Percentiles rank a stretch among this genome's conserved stretches.
phyloP scores from a whole-genome alignment of 1,284 basidiomycete genomes.

The Xerocomus cyaneibrunnescens region DNA sequence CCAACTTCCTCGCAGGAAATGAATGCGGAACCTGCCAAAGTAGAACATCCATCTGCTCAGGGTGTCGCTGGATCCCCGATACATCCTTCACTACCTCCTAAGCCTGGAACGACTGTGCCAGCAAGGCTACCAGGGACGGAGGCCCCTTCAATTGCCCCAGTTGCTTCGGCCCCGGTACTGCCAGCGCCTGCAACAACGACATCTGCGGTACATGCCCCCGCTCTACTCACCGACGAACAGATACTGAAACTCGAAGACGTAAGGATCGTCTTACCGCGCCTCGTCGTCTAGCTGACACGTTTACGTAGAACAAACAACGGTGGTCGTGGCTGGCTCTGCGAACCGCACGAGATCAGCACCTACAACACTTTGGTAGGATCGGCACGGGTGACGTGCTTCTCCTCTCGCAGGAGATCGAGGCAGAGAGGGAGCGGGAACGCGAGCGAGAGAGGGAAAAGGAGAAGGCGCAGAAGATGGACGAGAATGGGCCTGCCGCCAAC shows the following conservation, averaged over 20 bases:
- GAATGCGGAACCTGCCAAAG: slow-evolving; percentile 25
- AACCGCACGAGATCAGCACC: slow-evolving; percentile 64
- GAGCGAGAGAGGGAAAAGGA: slow-evolving; percentile 39
- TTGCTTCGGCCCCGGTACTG: slow-evolving; percentile 10
- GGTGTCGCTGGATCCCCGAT: slow-evolving; percentile 42
- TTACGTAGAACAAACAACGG: slow-evolving; percentile 64
- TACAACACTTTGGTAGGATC: slow-evolving; percentile 74
- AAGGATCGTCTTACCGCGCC: slow-evolving; percentile 10
- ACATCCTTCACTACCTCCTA: slow-evolving; percentile 65
- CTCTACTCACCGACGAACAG: slow-evolving; percentile 47
- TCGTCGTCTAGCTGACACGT: slow-evolving; percentile 8
- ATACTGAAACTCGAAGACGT: slow-evolving; percentile 65
- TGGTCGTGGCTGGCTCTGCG: slow-evolving; percentile 80
- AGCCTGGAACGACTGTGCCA: slow-evolving; percentile 39
- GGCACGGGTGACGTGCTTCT: slow-evolving; percentile 70
- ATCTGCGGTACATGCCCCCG: slow-evolving; percentile 16
- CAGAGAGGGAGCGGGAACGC: slow-evolving; percentile 46
- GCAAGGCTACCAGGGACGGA: slow-evolving; percentile 34
- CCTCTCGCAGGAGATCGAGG: slow-evolving; percentile 69
- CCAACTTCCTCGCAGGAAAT: slow-evolving; percentile 26
- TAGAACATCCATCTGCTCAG: slow-evolving; percentile 14
- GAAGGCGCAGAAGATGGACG: slow-evolving; percentile 38
- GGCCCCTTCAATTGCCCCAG: slow-evolving; percentile 15
- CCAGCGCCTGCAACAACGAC: slow-evolving; percentile 3
- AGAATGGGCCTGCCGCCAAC: slow-evolving; percentile 18